A percentile compares a stretch with the other conserved stretches of the same genome.
These are phyloP conservation scores for Camellia granthamiana DNA, from an alignment of 148 eudicot species.

Conservation along the genomic window DNA sequence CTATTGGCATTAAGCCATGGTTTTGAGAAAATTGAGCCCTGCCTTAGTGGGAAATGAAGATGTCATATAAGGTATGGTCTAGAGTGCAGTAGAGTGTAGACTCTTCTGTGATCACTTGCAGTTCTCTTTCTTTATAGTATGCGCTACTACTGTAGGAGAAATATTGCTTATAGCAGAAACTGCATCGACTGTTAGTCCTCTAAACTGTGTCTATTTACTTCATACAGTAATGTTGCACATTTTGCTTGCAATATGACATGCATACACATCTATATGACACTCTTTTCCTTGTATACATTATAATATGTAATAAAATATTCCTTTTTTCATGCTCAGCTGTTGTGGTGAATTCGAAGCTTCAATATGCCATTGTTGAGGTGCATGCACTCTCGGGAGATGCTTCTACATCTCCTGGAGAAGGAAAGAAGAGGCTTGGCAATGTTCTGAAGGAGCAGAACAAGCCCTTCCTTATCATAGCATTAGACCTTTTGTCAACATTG, in stretches of 20 bases:
- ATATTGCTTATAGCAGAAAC: background rate
- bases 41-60: background rate
- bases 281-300: background rate
- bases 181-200: background rate
- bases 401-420: constrained; percentile 40
- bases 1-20: background rate
- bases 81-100: too few relatives aligned
- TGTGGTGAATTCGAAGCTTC: constrained; percentile 91
- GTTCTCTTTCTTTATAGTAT: background rate
- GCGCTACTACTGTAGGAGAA: background rate
- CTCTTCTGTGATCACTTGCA: background rate
- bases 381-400: constrained; percentile 33
- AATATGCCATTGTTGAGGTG: constrained; percentile 75
- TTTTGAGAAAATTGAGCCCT: background rate
- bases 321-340: constrained; percentile 54
- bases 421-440: constrained; percentile 56
- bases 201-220: background rate
- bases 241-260: constrained; percentile 1
- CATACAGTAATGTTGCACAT: background rate
- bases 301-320: constrained; percentile 2
- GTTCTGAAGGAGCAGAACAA: constrained; percentile 44
- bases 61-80: background rate
- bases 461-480: constrained; percentile 64
- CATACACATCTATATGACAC: constrained; percentile 4
- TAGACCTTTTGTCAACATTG: constrained; percentile 73